Conservation (phyloP, 139 green algal genomes). For the Ettlia oleoabundans region DNA sequence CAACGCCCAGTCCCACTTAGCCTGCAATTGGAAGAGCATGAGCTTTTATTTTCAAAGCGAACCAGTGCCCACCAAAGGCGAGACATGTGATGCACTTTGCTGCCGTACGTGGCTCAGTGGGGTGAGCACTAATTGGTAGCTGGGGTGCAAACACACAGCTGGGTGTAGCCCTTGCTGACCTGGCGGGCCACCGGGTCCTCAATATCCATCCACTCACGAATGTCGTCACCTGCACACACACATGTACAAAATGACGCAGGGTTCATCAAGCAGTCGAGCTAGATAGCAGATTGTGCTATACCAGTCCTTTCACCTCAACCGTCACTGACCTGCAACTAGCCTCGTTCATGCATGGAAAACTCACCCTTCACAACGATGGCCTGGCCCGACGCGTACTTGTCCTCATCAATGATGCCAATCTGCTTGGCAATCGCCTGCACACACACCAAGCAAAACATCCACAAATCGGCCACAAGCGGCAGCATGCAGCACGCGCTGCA, state of each 20-base stretch:
- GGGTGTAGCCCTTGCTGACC: not conserved
- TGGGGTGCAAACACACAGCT: too few species aligned
- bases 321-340: not conserved
- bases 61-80: too few species aligned
- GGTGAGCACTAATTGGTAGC: too few species aligned
- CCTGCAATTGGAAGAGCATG: not conserved
- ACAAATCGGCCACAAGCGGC: not conserved
- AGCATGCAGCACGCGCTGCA: too few species aligned
- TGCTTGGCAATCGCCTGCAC: slow-evolving; percentile 63
- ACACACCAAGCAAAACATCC: not conserved
- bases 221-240: slow-evolving; percentile 58
- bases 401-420: slow-evolving; percentile 87
- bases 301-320: too few species aligned
- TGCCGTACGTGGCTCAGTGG: too few species aligned
- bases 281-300: too few species aligned
- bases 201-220: slow-evolving; percentile 72
- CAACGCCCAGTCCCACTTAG: slow-evolving; percentile 77
- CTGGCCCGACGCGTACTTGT: slow-evolving; percentile 54
- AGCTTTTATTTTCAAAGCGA: not conserved
- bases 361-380: slow-evolving; percentile 69
- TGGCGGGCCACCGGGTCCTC: slow-evolving; percentile 49
- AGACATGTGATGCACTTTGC: too few species aligned
- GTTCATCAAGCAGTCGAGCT: not conserved
- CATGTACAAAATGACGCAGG: not conserved
- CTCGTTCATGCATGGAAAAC: too few species aligned